Base-by-base conservation (phyloP, 306 rosid genomes). In the Rosa persica region DNA sequence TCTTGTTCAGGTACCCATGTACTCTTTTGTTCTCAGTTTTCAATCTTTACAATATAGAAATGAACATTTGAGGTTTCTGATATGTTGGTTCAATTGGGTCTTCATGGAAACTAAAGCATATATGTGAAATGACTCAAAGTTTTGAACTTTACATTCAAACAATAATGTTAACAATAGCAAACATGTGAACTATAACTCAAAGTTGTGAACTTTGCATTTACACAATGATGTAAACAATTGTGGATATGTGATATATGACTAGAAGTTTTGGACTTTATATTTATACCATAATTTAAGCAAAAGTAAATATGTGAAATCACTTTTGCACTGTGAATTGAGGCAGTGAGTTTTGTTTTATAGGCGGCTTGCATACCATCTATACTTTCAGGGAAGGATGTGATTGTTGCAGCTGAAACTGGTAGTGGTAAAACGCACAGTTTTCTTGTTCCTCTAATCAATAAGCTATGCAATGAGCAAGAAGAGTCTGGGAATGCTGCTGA, bases 381-480 rank as follows among this genome's bases (percentile, higher is more conserved):
- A 82, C 83, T 88, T 51, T 88, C 96, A 47, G 97, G 89, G 67
- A 89, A 88, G 78, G 98, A 95, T 83, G 91, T 88, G 81, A 79
- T 95, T 73, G 85, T 95, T 80, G 98, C 98, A 12, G 98, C 98
- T 0, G 98, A 95, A 91, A 95, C 98, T 2, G 98, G 98, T 12
- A 92, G 98, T 79, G 97, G 98, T 30, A 92, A 94, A 87, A 94
- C 98, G 19, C 91, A 95, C 77, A 85, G 96, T 70, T 95, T 92
- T 73, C 90, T 95, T 16, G 89, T 76, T 71, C 98, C 97, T 78
- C 81, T 95, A 34, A 89, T 95, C 69, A 86, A 91, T 83, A 87
- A 79, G 80, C 86, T 95, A 15, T 80, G 86, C 47, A 79, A 27
- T 64, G 81, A 70, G 38, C 67, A 40, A 17, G 76, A 86, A n/a